Base-by-base conservation (phyloP, 192 early-diverging fungal genomes). In the Coemansia sp. region DNA sequence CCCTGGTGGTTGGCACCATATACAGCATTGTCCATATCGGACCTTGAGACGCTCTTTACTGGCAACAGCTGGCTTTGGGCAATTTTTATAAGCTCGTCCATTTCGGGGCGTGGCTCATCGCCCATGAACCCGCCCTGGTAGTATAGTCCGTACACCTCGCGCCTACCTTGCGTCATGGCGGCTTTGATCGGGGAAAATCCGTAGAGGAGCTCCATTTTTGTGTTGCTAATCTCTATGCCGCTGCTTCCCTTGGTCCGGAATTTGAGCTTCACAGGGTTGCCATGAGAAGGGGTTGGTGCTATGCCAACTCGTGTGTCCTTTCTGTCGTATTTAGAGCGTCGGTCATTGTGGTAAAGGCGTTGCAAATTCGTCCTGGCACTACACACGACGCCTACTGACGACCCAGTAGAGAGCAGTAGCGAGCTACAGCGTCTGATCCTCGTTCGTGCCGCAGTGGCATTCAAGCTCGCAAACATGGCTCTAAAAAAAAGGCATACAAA, bases 141-240 rank as follows among this genome's bases (percentile, higher is more conserved):
- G 48, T 64, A 75, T 3, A 72, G 35, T 3, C 62, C 65, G 26
- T 69, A 64, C 34, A 69, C 14, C 20, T 58, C 45, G 11, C 77
- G 77, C 50, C 45, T 45, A 0, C 77, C 68, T 33, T 72, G 66
- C 31, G 26, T 57, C 34, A 79, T 21, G 11, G 69, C 77, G 1
- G 77, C 72, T 62, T 53, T 7, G 33, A 71, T 55, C 0, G 77
- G 58, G n/a, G 61, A 26, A 6, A 65, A 11, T 10, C 77, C 77
- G 37, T 65, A 75, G n/a, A 79, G n/a, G 7, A 75, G 69, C 64
- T 79, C 77, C 52, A 52, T 52, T 3, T 25, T 52, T 23, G 48
- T 52, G 48, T 52, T 52, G 12, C 11, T 52, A 21, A 52, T 3
- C 25, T 52, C 48, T 52, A 52, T 52, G 48, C 48, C 48, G 10